Conservation (phyloP, 208 protist species). For the Balamuthia mandrillaris region DNA sequence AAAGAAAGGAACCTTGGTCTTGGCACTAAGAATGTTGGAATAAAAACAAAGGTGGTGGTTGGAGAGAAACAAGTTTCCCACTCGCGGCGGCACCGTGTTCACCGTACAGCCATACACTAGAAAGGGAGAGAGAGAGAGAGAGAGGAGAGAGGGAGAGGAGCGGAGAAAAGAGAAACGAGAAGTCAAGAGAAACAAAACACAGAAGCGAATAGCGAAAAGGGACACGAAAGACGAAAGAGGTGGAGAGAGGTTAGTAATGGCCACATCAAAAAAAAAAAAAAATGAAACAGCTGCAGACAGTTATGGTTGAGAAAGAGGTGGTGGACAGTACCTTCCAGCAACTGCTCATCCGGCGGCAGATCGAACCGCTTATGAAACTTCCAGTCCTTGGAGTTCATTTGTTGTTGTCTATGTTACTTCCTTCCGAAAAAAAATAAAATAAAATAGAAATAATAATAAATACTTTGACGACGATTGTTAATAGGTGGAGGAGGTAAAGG, state of each 20-base stretch:
- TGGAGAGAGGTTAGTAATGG: background rate
- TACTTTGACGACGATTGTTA: background rate
- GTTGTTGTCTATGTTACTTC: background rate
- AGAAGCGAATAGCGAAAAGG: background rate
- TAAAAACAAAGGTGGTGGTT: background rate
- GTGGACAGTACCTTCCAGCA: background rate
- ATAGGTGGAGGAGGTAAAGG: no score
- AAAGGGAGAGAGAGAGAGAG: background rate
- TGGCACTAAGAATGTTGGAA: background rate
- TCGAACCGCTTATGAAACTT: background rate
- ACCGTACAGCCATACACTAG: background rate
- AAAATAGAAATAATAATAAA: background rate
- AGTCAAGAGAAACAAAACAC: background rate
- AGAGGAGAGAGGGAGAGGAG: background rate
- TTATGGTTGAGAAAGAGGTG: background rate
- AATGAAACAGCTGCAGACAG: background rate
- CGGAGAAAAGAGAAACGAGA: background rate
- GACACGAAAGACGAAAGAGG: background rate
- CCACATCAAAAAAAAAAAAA: background rate
- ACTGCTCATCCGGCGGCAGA: background rate
- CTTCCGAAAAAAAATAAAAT: background rate
- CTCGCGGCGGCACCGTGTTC: background rate
- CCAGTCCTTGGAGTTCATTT: constrained; percentile 20
- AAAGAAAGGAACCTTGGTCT: background rate
- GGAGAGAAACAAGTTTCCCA: constrained; percentile 10